Percentiles rank a stretch among this genome's conserved stretches.
Evolutionary conservation across 768 basidiomycete genomes (phyloP).

Genomic region (Kwoniella sp.): DNA sequence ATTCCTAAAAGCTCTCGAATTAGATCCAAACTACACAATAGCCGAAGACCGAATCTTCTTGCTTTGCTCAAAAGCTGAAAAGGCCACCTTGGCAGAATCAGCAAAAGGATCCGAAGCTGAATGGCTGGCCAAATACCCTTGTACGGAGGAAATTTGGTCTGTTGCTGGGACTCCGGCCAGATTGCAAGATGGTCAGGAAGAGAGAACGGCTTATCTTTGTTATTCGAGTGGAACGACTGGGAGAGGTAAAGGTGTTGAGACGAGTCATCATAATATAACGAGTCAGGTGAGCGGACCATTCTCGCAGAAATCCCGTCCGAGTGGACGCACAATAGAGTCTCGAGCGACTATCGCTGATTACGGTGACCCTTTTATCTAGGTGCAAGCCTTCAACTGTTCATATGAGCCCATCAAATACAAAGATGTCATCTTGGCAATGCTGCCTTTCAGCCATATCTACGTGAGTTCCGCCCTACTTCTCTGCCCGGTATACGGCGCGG

Average conservation of each 20-base stretch:
- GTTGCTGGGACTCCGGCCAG: conserved; percentile 13
- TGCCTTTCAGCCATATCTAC: conserved; percentile 66
- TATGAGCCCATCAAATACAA: conserved; percentile 58
- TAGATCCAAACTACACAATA: conserved; percentile 55
- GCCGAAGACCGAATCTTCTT: conserved; percentile 63
- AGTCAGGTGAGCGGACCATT: conserved; percentile 59
- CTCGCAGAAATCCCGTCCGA: no score
- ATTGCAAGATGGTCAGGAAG: conserved; percentile 31
- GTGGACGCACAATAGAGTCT: no score
- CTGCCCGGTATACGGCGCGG: no score
- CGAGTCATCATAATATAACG: conserved; percentile 64
- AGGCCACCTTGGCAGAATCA: neutral
- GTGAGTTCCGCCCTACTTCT: conserved; percentile 45
- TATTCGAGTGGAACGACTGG: conserved; percentile 56
- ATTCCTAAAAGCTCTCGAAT: conserved; percentile 64
- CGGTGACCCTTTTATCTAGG: conserved; percentile 3
- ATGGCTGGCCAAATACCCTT: conserved; percentile 29
- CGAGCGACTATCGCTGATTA: neutral
- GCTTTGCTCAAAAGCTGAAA: conserved; percentile 53
- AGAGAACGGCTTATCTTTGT: conserved; percentile 51
- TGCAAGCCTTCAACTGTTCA: conserved; percentile 60
- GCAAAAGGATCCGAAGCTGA: conserved; percentile 35
- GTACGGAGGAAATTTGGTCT: conserved; percentile 34
- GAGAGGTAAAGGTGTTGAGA: conserved; percentile 54
- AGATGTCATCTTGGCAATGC: conserved; percentile 66